A percentile compares a stretch with the other conserved stretches of the same genome.
Conservation (phyloP, 441 rosid genomes). For the Arabidopsis lyrata region DNA sequence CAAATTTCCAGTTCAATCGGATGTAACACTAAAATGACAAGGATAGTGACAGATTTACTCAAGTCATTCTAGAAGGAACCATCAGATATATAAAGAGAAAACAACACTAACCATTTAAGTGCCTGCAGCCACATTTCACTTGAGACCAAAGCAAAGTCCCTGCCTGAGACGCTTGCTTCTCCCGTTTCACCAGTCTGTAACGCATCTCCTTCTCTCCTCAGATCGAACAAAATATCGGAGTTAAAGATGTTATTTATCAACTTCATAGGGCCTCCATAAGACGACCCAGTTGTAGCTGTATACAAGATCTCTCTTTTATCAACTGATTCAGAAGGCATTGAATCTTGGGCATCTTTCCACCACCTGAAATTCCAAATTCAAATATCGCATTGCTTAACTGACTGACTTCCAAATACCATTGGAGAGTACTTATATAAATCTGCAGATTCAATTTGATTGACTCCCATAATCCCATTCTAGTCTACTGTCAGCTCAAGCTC, state of each 20-base stretch:
- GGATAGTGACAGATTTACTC: conserved; percentile 9
- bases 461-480: background rate
- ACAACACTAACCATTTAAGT: conserved; percentile 75
- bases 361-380: conserved; percentile 62
- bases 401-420: background rate
- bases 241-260: conserved; percentile 87
- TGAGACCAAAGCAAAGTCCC: conserved; percentile 93
- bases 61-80: conserved; percentile 11
- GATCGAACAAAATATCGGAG: conserved; percentile 81
- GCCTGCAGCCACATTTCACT: conserved; percentile 98
- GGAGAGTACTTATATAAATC: background rate
- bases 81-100: conserved; percentile 12
- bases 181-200: conserved; percentile 58
- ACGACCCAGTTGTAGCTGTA: conserved; percentile 67
- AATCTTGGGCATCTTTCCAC: conserved; percentile 88
- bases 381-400: background rate
- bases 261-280: conserved; percentile 92
- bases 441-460: conserved; percentile 2
- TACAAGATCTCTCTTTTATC: conserved; percentile 73
- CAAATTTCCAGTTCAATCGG: conserved; percentile 9
- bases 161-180: conserved; percentile 85
- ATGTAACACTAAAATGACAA: conserved; percentile 26
- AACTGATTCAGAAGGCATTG: conserved; percentile 55
- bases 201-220: conserved; percentile 76
- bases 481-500: background rate